Conservation (phyloP, 2,329 filamentous ascomycete genomes). For the Hypoxylon sp. region DNA sequence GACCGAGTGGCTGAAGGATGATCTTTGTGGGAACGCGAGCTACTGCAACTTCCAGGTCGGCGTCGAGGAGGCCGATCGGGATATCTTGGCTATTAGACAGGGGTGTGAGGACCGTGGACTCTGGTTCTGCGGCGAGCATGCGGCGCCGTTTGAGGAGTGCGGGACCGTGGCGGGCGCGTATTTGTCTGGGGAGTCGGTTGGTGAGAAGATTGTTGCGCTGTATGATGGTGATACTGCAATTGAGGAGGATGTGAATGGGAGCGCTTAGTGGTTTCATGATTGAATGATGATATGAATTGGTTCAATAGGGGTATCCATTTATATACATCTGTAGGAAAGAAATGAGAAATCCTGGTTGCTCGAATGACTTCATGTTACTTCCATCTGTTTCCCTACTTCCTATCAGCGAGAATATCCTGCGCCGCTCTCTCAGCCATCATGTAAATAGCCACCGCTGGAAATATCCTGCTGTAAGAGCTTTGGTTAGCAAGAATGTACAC, state of each 20-base stretch:
- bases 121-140: constrained; percentile 78
- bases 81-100: constrained; percentile 61
- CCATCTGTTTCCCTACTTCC: background rate
- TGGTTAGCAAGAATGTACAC: background rate
- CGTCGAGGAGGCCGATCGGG: constrained; percentile 64
- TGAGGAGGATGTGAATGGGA: background rate
- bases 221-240: constrained; percentile 2
- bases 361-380: background rate
- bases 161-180: constrained; percentile 39
- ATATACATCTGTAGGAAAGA: background rate
- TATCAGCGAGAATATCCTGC: constrained; percentile 44
- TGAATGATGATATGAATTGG: background rate
- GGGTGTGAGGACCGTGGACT: constrained; percentile 63
- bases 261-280: background rate
- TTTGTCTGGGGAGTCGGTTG: constrained; percentile 34
- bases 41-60: constrained; percentile 76
- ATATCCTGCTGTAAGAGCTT: constrained; percentile 41
- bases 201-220: constrained; percentile 20
- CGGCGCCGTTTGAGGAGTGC: constrained; percentile 67
- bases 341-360: background rate
- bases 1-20: constrained; percentile 74
- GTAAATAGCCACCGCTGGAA: constrained; percentile 46
- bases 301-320: constrained; percentile 6
- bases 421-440: constrained; percentile 48
- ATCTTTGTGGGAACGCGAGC: constrained; percentile 73